Percentiles rank a stretch among this genome's conserved stretches.
Conservation (phyloP, 1,139 yeast species). For the Pichia sp. region DNA sequence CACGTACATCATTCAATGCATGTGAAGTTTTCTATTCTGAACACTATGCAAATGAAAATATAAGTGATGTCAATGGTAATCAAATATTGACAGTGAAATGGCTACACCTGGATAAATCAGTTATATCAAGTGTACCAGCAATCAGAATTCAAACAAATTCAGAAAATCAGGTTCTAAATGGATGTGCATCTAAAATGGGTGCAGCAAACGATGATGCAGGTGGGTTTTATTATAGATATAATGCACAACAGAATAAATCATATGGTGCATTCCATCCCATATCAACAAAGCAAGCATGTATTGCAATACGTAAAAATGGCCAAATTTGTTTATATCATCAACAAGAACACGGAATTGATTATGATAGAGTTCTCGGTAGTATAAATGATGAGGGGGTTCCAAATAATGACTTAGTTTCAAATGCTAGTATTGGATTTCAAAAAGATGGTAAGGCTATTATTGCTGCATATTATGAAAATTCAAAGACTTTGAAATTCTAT, state of each 20-base stretch:
- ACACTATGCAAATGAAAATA: conserved; percentile 1
- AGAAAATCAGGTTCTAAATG: conserved; percentile 25
- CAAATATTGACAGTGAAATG: conserved; percentile 53
- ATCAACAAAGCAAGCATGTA: conserved; percentile 62
- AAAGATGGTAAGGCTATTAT: conserved; percentile 45
- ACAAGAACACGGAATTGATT: conserved; percentile 56
- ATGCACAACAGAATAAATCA: conserved; percentile 52
- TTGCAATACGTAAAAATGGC: conserved; percentile 62
- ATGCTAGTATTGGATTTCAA: conserved; percentile 56
- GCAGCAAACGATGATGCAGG: conserved; percentile 29
- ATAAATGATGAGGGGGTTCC: conserved; percentile 16
- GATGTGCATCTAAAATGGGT: conserved; percentile 30
- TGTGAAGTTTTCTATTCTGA: conserved; percentile 30
- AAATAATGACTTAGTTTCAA: conserved; percentile 29
- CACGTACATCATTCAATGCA: conserved; percentile 32
- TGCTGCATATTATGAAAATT: conserved; percentile 39
- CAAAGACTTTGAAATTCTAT: conserved; percentile 42
- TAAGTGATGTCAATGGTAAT: conserved; percentile 25
- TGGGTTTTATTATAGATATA: conserved; percentile 40
- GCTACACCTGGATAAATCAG: conserved; percentile 63
- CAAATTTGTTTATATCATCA: conserved; percentile 52
- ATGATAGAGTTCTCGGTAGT: conserved; percentile 33
- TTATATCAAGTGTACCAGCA: conserved; percentile 50
- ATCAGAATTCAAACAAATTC: conserved; percentile 26
- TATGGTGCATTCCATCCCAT: conserved; percentile 66